phyloP scores from a whole-genome alignment of 1,284 basidiomycete species.

The Tylopilus orsonianus region DNA sequence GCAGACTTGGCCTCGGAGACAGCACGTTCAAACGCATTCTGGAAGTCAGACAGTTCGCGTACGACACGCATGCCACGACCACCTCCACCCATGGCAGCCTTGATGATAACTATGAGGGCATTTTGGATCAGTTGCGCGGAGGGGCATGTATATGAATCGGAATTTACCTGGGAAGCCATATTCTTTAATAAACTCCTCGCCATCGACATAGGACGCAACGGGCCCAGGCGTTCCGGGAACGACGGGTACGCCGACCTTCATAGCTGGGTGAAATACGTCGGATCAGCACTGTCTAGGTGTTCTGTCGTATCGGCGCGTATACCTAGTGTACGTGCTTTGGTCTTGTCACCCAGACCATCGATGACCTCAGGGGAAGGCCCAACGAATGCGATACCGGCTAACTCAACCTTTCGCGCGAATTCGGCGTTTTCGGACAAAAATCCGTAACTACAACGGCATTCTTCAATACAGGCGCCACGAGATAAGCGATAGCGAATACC shows the following conservation, averaged over 20 bases:
- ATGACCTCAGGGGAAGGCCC: conserved; percentile 97
- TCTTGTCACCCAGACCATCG: conserved; percentile 98
- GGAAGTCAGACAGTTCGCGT: conserved; percentile 88
- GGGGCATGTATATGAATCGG: conserved; percentile 8
- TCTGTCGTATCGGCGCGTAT: conserved; percentile 15
- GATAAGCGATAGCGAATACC: conserved; percentile 47
- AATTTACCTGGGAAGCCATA: conserved; percentile 87
- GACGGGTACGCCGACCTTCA: conserved; percentile 89
- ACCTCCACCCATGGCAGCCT: conserved; percentile 98
- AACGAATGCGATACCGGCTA: conserved; percentile 96
- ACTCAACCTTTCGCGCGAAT: conserved; percentile 96
- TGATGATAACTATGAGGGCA: conserved; percentile 77
- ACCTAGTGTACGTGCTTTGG: conserved; percentile 91
- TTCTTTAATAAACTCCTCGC: conserved; percentile 88
- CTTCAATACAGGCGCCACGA: conserved; percentile 3
- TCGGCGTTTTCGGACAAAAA: conserved; percentile 97
- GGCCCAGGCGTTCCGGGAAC: conserved; percentile 98
- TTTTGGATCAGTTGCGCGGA: not conserved
- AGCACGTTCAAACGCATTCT: conserved; percentile 89
- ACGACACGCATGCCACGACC: conserved; percentile 99
- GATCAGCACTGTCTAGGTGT: conserved; percentile 9
- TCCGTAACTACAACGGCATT: conserved; percentile 68
- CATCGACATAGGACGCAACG: conserved; percentile 82
- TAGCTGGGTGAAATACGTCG: conserved; percentile 52
- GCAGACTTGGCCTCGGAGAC: conserved; percentile 94